Evolutionary conservation across 352 stramenopile species (phyloP), one percentile per base, ranked within the genome.

Genomic region (Phytopythium vexans): DNA sequence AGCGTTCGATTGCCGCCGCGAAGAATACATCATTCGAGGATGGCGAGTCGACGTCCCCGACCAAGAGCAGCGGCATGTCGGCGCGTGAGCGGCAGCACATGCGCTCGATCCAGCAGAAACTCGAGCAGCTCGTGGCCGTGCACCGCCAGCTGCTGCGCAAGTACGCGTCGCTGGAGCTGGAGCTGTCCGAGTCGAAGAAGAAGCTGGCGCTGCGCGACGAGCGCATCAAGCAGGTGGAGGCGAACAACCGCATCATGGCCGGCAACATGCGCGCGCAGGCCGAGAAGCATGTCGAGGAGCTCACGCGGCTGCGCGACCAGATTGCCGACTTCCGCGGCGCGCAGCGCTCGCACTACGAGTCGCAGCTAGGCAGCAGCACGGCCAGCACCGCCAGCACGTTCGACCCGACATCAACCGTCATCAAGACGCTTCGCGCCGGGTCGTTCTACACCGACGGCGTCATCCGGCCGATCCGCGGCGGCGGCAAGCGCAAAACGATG

Each of bases 141-240:
- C 88, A 97, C 56, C 82, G 87, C 10, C 87, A 96, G 57, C 62
- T 97, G 12, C 55, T 97, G 44, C 84, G 89, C 49, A 97, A 97
- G 61, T 96, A 96, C 54, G 87, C 87, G 38, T 94, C 84, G 9
- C 67, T 96, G 4, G 89, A 97, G 58, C 70, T 95, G 5, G 88
- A 94, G 48, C 62, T 91, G n/a, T 86, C 69, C 3, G 89, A 97
- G 49, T 80, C 87, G 33, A 89, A 87, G 52, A 94, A 96, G 76
- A 96, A 96, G 58, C 69, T 96, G 44, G 66, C 71, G n/a, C 58
- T 96, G 15, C 87, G 88, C 35, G 89, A 97, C 61, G 87, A 97
- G 35, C 83, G 88, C 34, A 96, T 97, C 60, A 90, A 92, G 57
- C 75, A 92, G 37, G 80, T 97, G n/a, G 88, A 97, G 38, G 71